Evolutionary conservation across 2,329 filamentous ascomycete species (phyloP).

Genomic region (Nemania serpens): DNA sequence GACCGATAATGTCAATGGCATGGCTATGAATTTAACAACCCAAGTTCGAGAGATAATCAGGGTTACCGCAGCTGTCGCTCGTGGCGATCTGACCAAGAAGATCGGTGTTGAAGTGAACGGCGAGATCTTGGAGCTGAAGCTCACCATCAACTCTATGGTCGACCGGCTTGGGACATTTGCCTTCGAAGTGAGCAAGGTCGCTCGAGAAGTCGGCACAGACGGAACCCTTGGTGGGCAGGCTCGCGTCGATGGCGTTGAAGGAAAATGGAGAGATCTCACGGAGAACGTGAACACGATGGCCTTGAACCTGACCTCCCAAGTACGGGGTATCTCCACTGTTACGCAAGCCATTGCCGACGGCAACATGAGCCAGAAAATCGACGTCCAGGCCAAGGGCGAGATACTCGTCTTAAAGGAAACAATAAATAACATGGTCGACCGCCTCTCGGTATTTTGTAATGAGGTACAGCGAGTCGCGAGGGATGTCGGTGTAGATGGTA

Average conservation of each 20-base stretch:
- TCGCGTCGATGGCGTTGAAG: slow-evolving; percentile 90
- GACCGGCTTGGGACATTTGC: slow-evolving; percentile 95
- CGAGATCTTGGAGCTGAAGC: slow-evolving; percentile 93
- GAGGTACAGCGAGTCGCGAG: slow-evolving; percentile 95
- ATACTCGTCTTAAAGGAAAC: slow-evolving; percentile 93
- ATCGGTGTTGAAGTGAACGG: slow-evolving; percentile 92
- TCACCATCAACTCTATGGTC: slow-evolving; percentile 99
- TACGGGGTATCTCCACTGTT: slow-evolving; percentile 90
- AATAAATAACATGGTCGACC: slow-evolving; percentile 98
- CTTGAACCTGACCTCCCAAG: slow-evolving; percentile 71
- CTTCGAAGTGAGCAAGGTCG: slow-evolving; percentile 93
- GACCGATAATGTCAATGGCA: slow-evolving; percentile 94
- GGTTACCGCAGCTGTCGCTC: slow-evolving; percentile 93
- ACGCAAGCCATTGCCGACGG: slow-evolving; percentile 95
- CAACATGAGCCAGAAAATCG: slow-evolving; percentile 94
- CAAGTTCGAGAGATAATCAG: slow-evolving; percentile 98
- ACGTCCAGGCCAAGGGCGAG: slow-evolving; percentile 93
- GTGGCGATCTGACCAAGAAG: slow-evolving; percentile 93
- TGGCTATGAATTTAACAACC: slow-evolving; percentile 97
- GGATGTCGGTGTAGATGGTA: slow-evolving; percentile 95
- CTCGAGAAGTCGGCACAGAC: slow-evolving; percentile 94
- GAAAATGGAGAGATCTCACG: slow-evolving; percentile 97
- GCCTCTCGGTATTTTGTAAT: slow-evolving; percentile 92
- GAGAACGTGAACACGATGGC: slow-evolving; percentile 84
- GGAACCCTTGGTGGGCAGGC: slow-evolving; percentile 93